Base-by-base conservation (phyloP, 1,284 basidiomycete species). In the Ganoderma leucocontextum region DNA sequence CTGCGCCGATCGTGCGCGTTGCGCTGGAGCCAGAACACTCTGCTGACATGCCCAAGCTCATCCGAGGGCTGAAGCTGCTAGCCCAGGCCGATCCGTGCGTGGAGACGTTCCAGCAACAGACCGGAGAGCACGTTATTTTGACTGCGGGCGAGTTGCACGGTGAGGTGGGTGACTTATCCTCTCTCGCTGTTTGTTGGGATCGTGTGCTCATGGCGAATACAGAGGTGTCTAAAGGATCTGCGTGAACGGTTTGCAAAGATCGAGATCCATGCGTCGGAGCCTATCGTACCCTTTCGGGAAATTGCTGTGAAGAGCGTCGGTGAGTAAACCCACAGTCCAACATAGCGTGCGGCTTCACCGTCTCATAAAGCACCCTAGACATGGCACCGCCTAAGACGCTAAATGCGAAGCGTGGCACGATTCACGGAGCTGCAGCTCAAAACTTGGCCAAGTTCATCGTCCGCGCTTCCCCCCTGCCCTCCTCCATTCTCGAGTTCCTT, bases 41-140 rank as follows among this genome's bases (percentile, higher is more conserved):
- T 12, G 93, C 90, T n/a, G 95, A 99, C 78, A 94, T 99, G 90
- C 92, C 91, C 1, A 97, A 96, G 78, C 86, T 99, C 19, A 87
- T 99, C 42, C 88, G 88, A 63, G 98, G 98, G 0, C 83, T 99
- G 63, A 94, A 93, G 74, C 84, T 99, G 39, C 89, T 99, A 38
- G 95, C 94, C 76, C 97, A 99, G 79, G 93, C 97, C 5, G 98
- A 99, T 81, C 97, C 98, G 1, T 99, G 97, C 75, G 97, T 98
- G 19, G 96, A 99, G 79, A 97, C 95, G 0, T 94, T 98, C 78
- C 95, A 99, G 71, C 97, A 99, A 80, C 91, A 96, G 75, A 98
- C 96, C 0, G 98, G 98, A 52, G 98, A 99, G 81, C 95, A 98
- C 80, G 98, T 99, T 65, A 98, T 99, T 73, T 82, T 99, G 70